Conservation (phyloP, 495 filamentous ascomycete genomes). For the Bryoglossum gracile region DNA sequence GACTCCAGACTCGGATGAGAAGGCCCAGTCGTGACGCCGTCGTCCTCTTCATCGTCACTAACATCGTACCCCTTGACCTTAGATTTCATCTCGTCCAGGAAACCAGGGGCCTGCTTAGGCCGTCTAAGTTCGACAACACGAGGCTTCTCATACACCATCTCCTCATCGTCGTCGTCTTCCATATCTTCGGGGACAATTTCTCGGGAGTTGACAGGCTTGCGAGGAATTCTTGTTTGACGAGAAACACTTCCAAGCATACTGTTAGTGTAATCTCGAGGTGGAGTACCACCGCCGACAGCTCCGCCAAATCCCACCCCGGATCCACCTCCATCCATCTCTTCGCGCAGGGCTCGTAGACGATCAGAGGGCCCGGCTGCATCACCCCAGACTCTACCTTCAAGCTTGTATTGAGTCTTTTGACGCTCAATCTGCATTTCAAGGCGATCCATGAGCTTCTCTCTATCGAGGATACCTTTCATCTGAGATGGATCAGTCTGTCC, state of each 20-base stretch:
- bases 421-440: constrained; percentile 91
- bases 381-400: constrained; percentile 92
- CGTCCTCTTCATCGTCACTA: constrained; percentile 63
- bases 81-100: constrained; percentile 69
- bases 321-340: constrained; percentile 75
- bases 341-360: constrained; percentile 81
- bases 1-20: constrained; percentile 72
- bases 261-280: constrained; percentile 34
- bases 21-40: constrained; percentile 69
- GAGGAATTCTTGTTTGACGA: constrained; percentile 50
- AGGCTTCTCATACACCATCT: constrained; percentile 56
- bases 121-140: constrained; percentile 60
- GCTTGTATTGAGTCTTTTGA: constrained; percentile 96
- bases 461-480: constrained; percentile 88
- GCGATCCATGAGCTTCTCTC: constrained; percentile 83
- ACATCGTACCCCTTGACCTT: constrained; percentile 68
- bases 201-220: constrained; percentile 43
- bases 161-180: constrained; percentile 36
- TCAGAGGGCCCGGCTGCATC: constrained; percentile 79
- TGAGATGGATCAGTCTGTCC: constrained; percentile 60
- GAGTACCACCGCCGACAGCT: constrained; percentile 31
- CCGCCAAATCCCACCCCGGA: too few species aligned
- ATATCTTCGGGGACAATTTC: constrained; percentile 36
- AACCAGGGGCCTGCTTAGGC: constrained; percentile 67
- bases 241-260: constrained; percentile 61